Evolutionary conservation across 2,329 filamentous ascomycete genomes (phyloP).

Genomic region (Pseudogymnoascus sp.): DNA sequence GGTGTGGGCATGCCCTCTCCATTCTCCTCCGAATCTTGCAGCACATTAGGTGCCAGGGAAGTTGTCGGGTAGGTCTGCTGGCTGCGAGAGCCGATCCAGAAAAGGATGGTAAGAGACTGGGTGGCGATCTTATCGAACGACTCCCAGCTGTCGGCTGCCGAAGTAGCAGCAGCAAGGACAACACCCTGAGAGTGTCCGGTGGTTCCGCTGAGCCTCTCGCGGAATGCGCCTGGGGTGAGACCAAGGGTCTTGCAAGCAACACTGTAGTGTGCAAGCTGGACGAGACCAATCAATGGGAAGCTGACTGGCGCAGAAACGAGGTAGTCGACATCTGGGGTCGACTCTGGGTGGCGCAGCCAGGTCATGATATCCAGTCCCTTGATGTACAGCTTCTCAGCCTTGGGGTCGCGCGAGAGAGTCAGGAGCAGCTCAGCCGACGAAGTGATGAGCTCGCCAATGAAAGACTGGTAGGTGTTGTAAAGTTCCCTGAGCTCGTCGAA

Average conservation of each 20-base stretch:
- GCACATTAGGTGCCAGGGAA: conserved; percentile 80
- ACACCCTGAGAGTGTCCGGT: conserved; percentile 97
- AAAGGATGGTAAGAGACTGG: conserved; percentile 83
- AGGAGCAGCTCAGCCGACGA: conserved; percentile 83
- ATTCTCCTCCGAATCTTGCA: conserved; percentile 89
- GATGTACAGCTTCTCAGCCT: conserved; percentile 89
- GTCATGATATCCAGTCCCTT: conserved; percentile 94
- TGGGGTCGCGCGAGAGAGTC: conserved; percentile 71
- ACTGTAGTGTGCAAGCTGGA: conserved; percentile 91
- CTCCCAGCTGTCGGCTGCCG: conserved; percentile 88
- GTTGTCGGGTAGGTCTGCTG: conserved; percentile 96
- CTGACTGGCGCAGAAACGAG: conserved; percentile 92
- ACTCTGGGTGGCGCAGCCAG: conserved; percentile 84
- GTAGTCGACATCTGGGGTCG: conserved; percentile 90
- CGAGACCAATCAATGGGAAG: conserved; percentile 89
- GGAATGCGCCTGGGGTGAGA: conserved; percentile 79
- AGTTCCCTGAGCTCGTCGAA: conserved; percentile 94
- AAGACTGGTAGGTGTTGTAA: conserved; percentile 83
- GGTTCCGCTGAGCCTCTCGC: conserved; percentile 76
- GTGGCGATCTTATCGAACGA: conserved; percentile 75
- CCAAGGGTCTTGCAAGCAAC: conserved; percentile 90
- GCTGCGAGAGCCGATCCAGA: conserved; percentile 96
- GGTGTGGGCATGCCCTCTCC: conserved; percentile 94
- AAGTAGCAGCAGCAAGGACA: conserved; percentile 85
- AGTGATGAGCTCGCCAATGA: conserved; percentile 78